These are phyloP conservation scores for Epithele typhae DNA, from an alignment of 768 basidiomycete species.

Conservation along the genomic window DNA sequence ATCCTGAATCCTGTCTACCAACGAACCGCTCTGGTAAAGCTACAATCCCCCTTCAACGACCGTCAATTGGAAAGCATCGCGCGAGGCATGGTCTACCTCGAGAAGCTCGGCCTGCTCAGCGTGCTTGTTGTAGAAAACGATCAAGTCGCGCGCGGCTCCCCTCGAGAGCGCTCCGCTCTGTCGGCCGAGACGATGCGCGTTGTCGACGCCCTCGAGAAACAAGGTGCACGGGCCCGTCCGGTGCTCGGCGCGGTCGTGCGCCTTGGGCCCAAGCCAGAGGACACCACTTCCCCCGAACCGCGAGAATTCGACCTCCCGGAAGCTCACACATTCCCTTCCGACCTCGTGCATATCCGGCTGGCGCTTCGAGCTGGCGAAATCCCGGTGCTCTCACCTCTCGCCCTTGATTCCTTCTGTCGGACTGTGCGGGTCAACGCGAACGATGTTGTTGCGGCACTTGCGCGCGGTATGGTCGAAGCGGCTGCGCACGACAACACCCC, in stretches of 20 bases:
- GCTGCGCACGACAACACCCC: slow-evolving; percentile 43
- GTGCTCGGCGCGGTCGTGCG: slow-evolving; percentile 83
- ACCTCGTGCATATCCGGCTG: slow-evolving; percentile 80
- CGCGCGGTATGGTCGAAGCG: slow-evolving; percentile 72
- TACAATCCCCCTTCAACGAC: slow-evolving; percentile 94
- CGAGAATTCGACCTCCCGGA: slow-evolving; percentile 49
- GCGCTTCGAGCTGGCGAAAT: slow-evolving; percentile 93
- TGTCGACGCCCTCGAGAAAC: slow-evolving; percentile 74
- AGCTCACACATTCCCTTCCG: slow-evolving; percentile 74
- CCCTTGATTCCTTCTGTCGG: slow-evolving; percentile 85
- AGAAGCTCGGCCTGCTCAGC: slow-evolving; percentile 92
- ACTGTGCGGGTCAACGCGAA: slow-evolving; percentile 84
- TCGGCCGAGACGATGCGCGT: slow-evolving; percentile 84
- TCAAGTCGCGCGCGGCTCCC: slow-evolving; percentile 59
- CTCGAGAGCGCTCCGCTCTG: slow-evolving; percentile 61
- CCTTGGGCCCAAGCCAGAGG: slow-evolving; percentile 68
- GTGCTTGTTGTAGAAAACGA: slow-evolving; percentile 95
- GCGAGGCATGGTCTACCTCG: slow-evolving; percentile 89
- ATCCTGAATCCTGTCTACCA: slow-evolving; percentile 80
- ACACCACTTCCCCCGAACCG: slow-evolving; percentile 25
- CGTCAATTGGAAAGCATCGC: slow-evolving; percentile 92
- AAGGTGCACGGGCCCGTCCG: slow-evolving; percentile 85
- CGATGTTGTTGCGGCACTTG: slow-evolving; percentile 83
- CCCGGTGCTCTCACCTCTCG: slow-evolving; percentile 91
- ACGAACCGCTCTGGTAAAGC: slow-evolving; percentile 91